phyloP scores from a whole-genome alignment of 108 stramenopile species.

The Nannochloropsis gaditana region DNA sequence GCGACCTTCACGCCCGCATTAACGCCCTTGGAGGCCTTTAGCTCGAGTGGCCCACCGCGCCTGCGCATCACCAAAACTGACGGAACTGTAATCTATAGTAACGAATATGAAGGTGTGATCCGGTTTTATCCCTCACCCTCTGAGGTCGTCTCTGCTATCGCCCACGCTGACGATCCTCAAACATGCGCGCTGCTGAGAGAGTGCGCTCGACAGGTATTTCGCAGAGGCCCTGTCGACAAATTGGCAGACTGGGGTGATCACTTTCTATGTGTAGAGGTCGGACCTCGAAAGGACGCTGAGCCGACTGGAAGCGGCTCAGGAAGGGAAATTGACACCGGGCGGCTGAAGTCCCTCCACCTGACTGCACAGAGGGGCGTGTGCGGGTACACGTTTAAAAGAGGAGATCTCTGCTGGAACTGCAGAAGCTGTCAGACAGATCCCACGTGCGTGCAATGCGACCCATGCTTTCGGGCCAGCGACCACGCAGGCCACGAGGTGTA shows the following conservation, averaged over 20 bases:
- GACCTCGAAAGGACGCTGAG: not conserved
- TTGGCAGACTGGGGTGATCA: not conserved
- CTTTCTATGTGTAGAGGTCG: not conserved
- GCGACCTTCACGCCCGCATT: not conserved
- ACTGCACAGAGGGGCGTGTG: slow-evolving; percentile 51
- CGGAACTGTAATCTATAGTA: not conserved
- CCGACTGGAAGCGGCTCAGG: not conserved
- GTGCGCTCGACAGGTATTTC: not conserved
- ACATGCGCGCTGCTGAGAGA: slow-evolving; percentile 1
- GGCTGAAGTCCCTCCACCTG: not conserved
- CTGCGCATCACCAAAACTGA: not conserved
- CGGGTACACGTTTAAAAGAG: slow-evolving; percentile 87
- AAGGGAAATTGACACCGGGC: not conserved
- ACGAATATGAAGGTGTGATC: not conserved
- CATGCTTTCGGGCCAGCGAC: slow-evolving; percentile 75
- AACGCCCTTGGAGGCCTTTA: not conserved
- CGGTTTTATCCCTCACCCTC: not conserved
- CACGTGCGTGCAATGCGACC: slow-evolving; percentile 93
- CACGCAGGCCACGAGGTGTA: slow-evolving; percentile 95
- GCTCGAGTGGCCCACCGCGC: not conserved
- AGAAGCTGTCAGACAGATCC: slow-evolving; percentile 88
- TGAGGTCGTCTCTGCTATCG: not conserved
- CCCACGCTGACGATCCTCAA: not conserved
- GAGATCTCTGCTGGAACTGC: slow-evolving; percentile 97
- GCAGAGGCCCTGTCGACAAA: not conserved